Percentiles rank a stretch among this genome's conserved stretches.
Conservation (phyloP, 75 land plant species). For the Chamaecyparis obtusa region DNA sequence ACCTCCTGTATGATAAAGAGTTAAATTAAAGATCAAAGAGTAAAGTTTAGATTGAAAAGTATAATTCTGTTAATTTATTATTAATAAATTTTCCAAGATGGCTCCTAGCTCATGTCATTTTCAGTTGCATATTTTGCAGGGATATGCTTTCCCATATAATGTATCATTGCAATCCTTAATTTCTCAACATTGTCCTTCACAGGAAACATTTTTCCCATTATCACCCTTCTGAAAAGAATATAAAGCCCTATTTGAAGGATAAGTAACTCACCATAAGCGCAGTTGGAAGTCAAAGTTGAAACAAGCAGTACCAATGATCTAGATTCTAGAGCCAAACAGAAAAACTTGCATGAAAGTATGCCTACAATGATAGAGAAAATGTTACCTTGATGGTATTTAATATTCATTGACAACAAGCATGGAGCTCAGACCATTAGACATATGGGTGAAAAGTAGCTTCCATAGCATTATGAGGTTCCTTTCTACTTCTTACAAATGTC, state of each 20-base stretch:
- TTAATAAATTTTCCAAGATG: too few species aligned
- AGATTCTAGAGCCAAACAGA: not conserved
- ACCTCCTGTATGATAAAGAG: conserved; percentile 65
- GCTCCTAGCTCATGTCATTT: not conserved
- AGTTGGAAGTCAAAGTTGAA: not conserved
- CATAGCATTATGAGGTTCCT: too few species aligned
- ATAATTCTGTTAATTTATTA: not conserved
- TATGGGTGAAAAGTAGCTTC: too few species aligned
- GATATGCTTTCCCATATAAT: not conserved
- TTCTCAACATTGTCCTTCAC: not conserved
- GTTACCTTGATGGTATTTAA: not conserved
- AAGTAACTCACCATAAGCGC: not conserved
- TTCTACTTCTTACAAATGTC: too few species aligned
- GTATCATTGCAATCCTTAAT: not conserved
- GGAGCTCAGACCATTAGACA: too few species aligned
- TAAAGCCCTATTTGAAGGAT: not conserved
- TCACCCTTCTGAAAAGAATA: not conserved
- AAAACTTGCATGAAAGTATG: not conserved
- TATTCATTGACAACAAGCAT: too few species aligned
- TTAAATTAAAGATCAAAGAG: not conserved
- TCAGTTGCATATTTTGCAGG: not conserved
- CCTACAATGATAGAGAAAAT: not conserved
- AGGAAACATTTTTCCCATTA: not conserved
- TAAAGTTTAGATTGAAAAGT: not conserved
- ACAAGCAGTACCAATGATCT: not conserved